Percentiles rank a stretch among this genome's conserved stretches.
phyloP scores from a whole-genome alignment of 1,139 yeast species.

The Saccharomycopsis crataegensis region DNA sequence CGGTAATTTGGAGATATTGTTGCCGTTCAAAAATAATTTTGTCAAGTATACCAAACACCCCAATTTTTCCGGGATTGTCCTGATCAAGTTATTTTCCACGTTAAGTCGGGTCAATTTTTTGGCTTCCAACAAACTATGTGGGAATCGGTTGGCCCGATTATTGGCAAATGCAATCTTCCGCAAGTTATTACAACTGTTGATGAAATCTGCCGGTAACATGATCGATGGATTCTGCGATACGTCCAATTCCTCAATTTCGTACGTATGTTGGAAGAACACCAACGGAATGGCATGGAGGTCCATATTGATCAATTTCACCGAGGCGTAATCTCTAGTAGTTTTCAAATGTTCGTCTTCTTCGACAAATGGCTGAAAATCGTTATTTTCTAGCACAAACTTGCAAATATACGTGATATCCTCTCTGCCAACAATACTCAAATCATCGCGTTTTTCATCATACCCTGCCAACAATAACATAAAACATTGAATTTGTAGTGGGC shows the following conservation, averaged over 20 bases:
- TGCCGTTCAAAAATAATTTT: conserved; percentile 58
- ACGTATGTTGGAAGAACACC: conserved; percentile 70
- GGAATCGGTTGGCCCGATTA: conserved; percentile 70
- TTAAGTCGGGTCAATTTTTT: conserved; percentile 62
- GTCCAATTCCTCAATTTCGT: conserved; percentile 74
- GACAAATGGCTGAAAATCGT: conserved; percentile 58
- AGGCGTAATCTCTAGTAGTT: conserved; percentile 36
- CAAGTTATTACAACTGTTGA: conserved; percentile 73
- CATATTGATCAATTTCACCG: conserved; percentile 68
- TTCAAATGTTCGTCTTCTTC: conserved; percentile 54
- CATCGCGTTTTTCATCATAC: conserved; percentile 60
- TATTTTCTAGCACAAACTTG: conserved; percentile 73
- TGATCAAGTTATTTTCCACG: conserved; percentile 70
- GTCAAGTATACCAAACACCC: conserved; percentile 45
- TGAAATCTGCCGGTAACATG: conserved; percentile 74
- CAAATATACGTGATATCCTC: conserved; percentile 84
- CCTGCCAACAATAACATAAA: conserved; percentile 73
- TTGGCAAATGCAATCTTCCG: conserved; percentile 60
- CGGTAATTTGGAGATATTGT: conserved; percentile 65
- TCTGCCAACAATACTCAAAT: conserved; percentile 71
- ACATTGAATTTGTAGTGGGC: conserved; percentile 73
- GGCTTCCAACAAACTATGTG: conserved; percentile 65
- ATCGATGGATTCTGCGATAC: conserved; percentile 86
- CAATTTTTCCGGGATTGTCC: conserved; percentile 51
- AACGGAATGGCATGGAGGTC: conserved; percentile 82